These are phyloP conservation scores for Plantago elongata DNA, from an alignment of 257 asterid species.

Conservation along the genomic window DNA sequence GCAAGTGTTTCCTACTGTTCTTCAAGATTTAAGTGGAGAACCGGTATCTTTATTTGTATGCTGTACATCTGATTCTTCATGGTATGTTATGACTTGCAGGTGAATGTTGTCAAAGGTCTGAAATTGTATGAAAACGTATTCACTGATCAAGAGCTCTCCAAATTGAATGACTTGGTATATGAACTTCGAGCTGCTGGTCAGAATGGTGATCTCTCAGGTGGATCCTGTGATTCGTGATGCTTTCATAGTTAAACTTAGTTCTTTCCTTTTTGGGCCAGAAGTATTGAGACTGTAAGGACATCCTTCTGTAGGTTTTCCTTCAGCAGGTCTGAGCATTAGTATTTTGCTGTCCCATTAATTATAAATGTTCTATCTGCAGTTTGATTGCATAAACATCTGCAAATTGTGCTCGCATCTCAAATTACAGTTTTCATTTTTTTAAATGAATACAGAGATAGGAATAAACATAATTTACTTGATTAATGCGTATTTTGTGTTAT, in stretches of 20 bases:
- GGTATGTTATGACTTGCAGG: conserved; percentile 32
- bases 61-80: not conserved
- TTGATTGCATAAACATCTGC: too few relatives aligned
- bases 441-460: too few relatives aligned
- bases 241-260: conserved; percentile 42
- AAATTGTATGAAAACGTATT: conserved; percentile 65
- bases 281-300: conserved; percentile 49
- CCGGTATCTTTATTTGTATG: not conserved
- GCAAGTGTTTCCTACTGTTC: conserved; percentile 26
- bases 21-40: not conserved
- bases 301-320: conserved; percentile 22
- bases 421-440: too few relatives aligned
- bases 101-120: conserved; percentile 81
- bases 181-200: conserved; percentile 75
- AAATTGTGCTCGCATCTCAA: too few relatives aligned
- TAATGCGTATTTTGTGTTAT: not conserved
- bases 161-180: conserved; percentile 52
- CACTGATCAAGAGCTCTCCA: conserved; percentile 58
- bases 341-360: too few relatives aligned
- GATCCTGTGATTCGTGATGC: conserved; percentile 68
- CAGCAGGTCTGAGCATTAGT: conserved; percentile 50
- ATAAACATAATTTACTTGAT: too few relatives aligned
- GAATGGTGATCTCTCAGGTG: conserved; percentile 87
- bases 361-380: too few relatives aligned
- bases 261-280: conserved; percentile 49